Evolutionary conservation across 2,329 filamentous ascomycete species (phyloP), one percentile per base, ranked within the genome.

Genomic region (Tolypocladium sp.): DNA sequence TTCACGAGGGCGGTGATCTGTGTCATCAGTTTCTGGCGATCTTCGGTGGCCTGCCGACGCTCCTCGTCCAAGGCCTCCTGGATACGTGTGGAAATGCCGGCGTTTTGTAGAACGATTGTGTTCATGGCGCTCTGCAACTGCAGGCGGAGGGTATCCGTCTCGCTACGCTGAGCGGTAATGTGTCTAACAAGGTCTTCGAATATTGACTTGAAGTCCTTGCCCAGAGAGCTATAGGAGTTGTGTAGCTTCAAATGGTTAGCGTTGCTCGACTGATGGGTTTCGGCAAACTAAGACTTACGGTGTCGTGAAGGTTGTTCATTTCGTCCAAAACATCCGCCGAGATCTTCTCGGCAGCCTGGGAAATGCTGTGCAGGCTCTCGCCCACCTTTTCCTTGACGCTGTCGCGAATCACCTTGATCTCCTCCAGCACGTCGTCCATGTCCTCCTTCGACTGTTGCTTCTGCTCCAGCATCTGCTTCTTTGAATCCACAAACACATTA

Each of bases 381-480:
- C 91, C 90, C 55, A 97, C 90, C 62, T 89, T 88, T 55, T 83
- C 79, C 77, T 97, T 97, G 57, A 97, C 91, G 57, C 90, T 87
- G 70, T 96, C 90, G 27, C 93, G 85, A 30, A 97, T 80, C n/a
- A 84, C 85, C 70, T 92, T 92, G 71, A 97, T 96, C 70, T 96
- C 93, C 67, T 94, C 90, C 12, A 99, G 80, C 2, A 96, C 88
- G n/a, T 84, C 79, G 66, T 97, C 92, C 90, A 97, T 92, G 59
- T 92, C 89, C 55, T 92, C 86, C 67, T 89, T 90, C 3, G 91
- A 88, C 62, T 81, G 79, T 30, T 82, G 78, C 59, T 86, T 89
- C 67, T 89, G 86, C 49, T 83, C 78, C 33, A 89, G 81, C 20
- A 95, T 81, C 64, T 89, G 83, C 56, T 79, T 77, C 70, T 88